Evolutionary conservation across 768 basidiomycete genomes (phyloP).

Genomic region (Russula brevipes): DNA sequence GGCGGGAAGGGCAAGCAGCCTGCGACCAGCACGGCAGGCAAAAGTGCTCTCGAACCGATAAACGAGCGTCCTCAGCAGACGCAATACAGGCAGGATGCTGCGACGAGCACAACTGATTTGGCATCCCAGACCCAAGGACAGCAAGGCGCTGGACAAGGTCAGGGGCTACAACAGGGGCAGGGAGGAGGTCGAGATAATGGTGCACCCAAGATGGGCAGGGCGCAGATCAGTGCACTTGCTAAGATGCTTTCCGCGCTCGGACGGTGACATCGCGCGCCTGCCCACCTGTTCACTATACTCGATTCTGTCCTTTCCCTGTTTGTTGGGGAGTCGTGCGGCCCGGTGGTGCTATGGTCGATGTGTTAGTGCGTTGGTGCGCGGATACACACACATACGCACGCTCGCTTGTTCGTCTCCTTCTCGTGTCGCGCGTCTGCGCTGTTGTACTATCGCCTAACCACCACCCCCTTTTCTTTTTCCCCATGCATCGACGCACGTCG

Average conservation of each 20-base stretch:
- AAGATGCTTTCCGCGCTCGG: slow-evolving; percentile 86
- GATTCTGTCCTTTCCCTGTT: background rate
- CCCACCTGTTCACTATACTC: background rate
- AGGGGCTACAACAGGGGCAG: slow-evolving; percentile 8
- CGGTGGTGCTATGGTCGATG: background rate
- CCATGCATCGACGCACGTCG: background rate
- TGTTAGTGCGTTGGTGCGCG: background rate
- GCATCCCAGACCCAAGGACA: slow-evolving; percentile 15
- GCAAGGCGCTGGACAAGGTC: slow-evolving; percentile 6
- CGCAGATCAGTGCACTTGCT: slow-evolving; percentile 83
- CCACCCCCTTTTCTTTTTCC: background rate
- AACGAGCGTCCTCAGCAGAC: slow-evolving; percentile 56
- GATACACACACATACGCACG: background rate
- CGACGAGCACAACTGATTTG: slow-evolving; percentile 73
- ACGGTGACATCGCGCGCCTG: slow-evolving; percentile 36
- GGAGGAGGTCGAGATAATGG: slow-evolving; percentile 37
- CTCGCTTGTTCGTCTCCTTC: background rate
- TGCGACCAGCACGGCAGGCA: slow-evolving; percentile 43
- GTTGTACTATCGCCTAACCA: slow-evolving; percentile 14
- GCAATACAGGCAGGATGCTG: slow-evolving; percentile 52
- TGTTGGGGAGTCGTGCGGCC: background rate
- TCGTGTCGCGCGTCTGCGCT: slow-evolving; percentile 1
- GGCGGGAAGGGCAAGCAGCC: slow-evolving; percentile 18
- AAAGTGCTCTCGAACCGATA: slow-evolving; percentile 69
- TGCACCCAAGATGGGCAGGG: slow-evolving; percentile 79